Conservation (phyloP, 371 early-diverging fungal genomes). For the Syncephalis plumigaleata region DNA sequence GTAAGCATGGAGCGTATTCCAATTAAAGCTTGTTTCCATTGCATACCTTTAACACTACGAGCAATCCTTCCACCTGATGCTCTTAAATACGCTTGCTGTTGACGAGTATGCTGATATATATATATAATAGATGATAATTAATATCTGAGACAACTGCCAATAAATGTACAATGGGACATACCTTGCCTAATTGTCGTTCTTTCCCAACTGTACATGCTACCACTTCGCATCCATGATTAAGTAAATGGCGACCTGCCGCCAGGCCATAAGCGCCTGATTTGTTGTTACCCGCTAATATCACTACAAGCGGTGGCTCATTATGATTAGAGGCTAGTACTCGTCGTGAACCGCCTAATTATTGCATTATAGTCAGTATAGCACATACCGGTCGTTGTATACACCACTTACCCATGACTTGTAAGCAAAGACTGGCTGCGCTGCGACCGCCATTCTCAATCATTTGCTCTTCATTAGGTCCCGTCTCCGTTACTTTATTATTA, state of each 20-base stretch:
- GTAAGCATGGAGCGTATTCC: slow-evolving; percentile 8
- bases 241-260: slow-evolving; percentile 47
- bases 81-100: neutral
- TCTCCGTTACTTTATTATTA: slow-evolving; percentile 16
- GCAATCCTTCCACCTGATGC: neutral
- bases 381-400: neutral
- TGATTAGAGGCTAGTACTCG: slow-evolving; percentile 47
- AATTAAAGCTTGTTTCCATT: slow-evolving; percentile 4
- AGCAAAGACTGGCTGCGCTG: slow-evolving; percentile 41
- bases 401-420: slow-evolving; percentile 33
- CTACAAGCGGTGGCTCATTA: slow-evolving; percentile 46
- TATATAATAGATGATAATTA: too few relatives aligned
- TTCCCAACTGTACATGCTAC: slow-evolving; percentile 34
- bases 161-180: neutral
- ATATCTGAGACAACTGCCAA: too few relatives aligned
- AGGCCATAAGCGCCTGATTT: slow-evolving; percentile 52
- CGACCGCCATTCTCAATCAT: slow-evolving; percentile 70
- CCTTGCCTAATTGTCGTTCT: slow-evolving; percentile 4
- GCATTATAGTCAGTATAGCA: neutral
- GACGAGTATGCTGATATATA: neutral
- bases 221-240: slow-evolving; percentile 52
- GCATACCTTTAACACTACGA: neutral
- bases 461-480: slow-evolving; percentile 46
- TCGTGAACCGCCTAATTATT: slow-evolving; percentile 31
- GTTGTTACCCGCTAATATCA: slow-evolving; percentile 54